Base-by-base conservation (phyloP, 208 protist genomes). In the Lotmaria passim region DNA sequence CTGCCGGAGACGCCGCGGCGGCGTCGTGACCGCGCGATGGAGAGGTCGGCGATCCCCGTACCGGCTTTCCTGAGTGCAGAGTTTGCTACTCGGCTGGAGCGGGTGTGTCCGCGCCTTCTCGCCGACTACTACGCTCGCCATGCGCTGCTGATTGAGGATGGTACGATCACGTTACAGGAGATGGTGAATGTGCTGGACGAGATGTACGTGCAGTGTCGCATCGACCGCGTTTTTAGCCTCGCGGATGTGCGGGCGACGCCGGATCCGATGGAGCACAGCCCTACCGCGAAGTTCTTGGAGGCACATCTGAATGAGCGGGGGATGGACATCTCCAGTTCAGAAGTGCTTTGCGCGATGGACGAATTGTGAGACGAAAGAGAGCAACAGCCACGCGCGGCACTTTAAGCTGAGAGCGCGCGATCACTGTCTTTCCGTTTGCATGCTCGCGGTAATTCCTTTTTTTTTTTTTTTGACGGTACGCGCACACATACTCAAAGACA, bases 151-250 rank as follows among this genome's bases (percentile, higher is more conserved):
- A 91, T 92, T 51, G 83, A 86, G 15, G 86, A 87, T 30, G 74
- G 79, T 63, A 90, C 82, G 58, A 91, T 94, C 63, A 94, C 89
- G 21, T 67, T 92, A 36, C 89, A 94, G 78, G 89, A 94, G 76
- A 85, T 92, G 63, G 84, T 94, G 31, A 94, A 94, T 75, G 79
- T 89, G 53, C 56, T 94, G 33, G 86, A 94, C 57, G 89, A 94
- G 82, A 81, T 81, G 75, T 94, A 94, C 73, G 62, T 84, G 21
- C 71, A 86, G 69, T 69, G 75, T 26, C 70, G 78, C 24, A 72
- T 90, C 15, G 86, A 92, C 57, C 85, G 68, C 24, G 11, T 74
- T 28, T 58, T 91, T 15, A 53, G 75, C 3, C 44, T 89, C 41
- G 68, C 71, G 0, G 69, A 80, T 36, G 89, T 94, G 50, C 78